These are phyloP conservation scores for Linnemannia exigua DNA, from an alignment of 192 early-diverging fungal genomes.

Conservation along the genomic window DNA sequence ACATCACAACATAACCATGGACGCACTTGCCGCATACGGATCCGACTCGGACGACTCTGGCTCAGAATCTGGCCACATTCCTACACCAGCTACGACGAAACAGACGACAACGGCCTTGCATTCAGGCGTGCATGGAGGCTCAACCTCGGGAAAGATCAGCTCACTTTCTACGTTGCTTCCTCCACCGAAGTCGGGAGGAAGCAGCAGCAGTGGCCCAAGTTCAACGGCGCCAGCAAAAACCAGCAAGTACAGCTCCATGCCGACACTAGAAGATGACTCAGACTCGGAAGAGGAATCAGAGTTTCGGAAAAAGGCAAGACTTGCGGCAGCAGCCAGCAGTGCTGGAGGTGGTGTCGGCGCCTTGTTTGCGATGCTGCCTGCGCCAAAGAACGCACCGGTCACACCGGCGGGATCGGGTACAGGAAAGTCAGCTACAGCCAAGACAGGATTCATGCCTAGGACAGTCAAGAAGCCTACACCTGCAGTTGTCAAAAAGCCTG, in stretches of 20 bases:
- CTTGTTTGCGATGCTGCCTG: conserved; percentile 46
- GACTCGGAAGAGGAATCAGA: conserved; percentile 53
- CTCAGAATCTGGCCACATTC: conserved; percentile 15
- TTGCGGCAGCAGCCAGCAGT: conserved; percentile 23
- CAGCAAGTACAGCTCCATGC: conserved; percentile 43
- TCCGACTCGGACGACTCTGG: conserved; percentile 49
- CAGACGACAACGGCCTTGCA: conserved; percentile 5
- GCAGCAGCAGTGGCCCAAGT: neutral
- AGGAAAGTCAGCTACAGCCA: conserved; percentile 20
- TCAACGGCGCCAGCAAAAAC: conserved; percentile 17
- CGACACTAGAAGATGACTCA: conserved; percentile 32
- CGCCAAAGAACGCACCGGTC: conserved; percentile 29
- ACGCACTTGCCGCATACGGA: conserved; percentile 47
- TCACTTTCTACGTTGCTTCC: conserved; percentile 40
- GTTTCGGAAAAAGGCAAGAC: conserved; percentile 48
- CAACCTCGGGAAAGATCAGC: neutral
- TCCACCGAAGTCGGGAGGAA: conserved; percentile 18
- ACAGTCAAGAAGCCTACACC: conserved; percentile 29
- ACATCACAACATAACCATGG: conserved; percentile 18
- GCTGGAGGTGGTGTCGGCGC: conserved; percentile 31
- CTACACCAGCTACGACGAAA: neutral
- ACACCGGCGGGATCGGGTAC: neutral
- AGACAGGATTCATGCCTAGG: conserved; percentile 42
- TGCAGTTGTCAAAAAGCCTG: conserved; percentile 2
- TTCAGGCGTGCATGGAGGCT: neutral